Conservation (phyloP, 1,139 yeast species). For the Saccharomyces hybrid region DNA sequence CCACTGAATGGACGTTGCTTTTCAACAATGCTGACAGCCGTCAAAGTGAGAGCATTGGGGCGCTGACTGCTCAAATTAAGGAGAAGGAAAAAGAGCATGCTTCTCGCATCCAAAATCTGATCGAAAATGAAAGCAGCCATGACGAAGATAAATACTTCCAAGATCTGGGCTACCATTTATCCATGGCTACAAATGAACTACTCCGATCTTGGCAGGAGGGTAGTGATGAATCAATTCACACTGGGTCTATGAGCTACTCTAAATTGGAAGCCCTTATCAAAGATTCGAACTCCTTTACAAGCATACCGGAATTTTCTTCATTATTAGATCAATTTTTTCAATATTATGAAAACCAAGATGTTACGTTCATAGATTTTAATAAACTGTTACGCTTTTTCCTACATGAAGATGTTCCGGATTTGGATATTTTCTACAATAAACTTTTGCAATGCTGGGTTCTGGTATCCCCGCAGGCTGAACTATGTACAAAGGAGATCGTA, state of each 20-base stretch:
- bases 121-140: not conserved
- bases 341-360: conserved; percentile 19
- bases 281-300: conserved; percentile 12
- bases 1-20: not conserved
- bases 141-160: conserved; percentile 1
- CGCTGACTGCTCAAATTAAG: not conserved
- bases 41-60: not conserved
- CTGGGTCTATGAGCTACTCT: not conserved
- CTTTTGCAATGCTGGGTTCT: conserved; percentile 28
- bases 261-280: conserved; percentile 13
- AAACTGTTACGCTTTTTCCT: conserved; percentile 13
- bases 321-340: conserved; percentile 24
- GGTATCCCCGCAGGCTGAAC: conserved; percentile 13
- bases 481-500: conserved; percentile 17
- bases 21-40: not conserved
- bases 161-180: conserved; percentile 2
- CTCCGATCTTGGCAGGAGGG: conserved; percentile 7
- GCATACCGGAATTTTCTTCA: conserved; percentile 22
- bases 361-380: conserved; percentile 16
- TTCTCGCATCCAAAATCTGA: not conserved
- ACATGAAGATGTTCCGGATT: conserved; percentile 14
- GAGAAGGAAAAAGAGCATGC: not conserved
- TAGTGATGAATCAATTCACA: not conserved
- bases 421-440: conserved; percentile 23
- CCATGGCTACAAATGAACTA: conserved; percentile 9